phyloP scores from a whole-genome alignment of 2,329 filamentous ascomycete species.

The Claviceps capensis region DNA sequence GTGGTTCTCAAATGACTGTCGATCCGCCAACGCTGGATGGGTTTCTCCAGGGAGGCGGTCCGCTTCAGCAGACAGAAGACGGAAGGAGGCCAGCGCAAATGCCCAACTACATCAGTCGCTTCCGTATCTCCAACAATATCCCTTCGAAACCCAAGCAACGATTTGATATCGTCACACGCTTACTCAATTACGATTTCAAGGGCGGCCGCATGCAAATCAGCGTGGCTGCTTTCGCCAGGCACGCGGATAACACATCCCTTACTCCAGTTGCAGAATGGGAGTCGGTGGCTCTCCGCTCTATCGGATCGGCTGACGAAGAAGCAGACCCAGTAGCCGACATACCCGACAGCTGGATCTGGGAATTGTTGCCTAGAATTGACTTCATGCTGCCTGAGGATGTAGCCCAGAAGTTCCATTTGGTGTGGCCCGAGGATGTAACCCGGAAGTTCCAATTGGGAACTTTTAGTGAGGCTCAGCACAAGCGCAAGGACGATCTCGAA shows the following conservation, averaged over 20 bases:
- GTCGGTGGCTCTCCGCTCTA: constrained; percentile 7
- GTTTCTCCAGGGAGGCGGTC: constrained; percentile 13
- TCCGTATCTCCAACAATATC: constrained; percentile 18
- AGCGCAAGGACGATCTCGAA: constrained; percentile 9
- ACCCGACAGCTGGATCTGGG: constrained; percentile 12
- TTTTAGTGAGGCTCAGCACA: constrained; percentile 12
- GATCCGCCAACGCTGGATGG: constrained; percentile 16
- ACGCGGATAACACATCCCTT: constrained; percentile 1
- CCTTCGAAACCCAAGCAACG: constrained; percentile 8
- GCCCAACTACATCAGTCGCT: constrained; percentile 16
- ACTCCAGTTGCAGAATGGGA: constrained; percentile 13
- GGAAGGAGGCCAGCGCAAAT: constrained; percentile 13
- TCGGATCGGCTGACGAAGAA: constrained; percentile 3
- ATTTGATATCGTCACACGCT: constrained; percentile 13
- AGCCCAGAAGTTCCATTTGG: constrained; percentile 12
- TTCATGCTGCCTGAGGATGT: constrained; percentile 11
- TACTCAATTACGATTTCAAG: constrained; percentile 12
- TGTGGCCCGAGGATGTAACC: constrained; percentile 10
- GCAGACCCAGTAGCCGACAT: constrained; percentile 9
- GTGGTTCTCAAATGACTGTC: constrained; percentile 12
- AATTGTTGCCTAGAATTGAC: constrained; percentile 12
- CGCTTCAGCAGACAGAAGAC: constrained; percentile 10
- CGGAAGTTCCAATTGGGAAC: constrained; percentile 12
- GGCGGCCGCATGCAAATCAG: constrained; percentile 13
- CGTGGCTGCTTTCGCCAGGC: constrained; percentile 13